A percentile compares a stretch with the other conserved stretches of the same genome.
Evolutionary conservation across 495 filamentous ascomycete species (phyloP).

Genomic region (Penicillium antarcticum): DNA sequence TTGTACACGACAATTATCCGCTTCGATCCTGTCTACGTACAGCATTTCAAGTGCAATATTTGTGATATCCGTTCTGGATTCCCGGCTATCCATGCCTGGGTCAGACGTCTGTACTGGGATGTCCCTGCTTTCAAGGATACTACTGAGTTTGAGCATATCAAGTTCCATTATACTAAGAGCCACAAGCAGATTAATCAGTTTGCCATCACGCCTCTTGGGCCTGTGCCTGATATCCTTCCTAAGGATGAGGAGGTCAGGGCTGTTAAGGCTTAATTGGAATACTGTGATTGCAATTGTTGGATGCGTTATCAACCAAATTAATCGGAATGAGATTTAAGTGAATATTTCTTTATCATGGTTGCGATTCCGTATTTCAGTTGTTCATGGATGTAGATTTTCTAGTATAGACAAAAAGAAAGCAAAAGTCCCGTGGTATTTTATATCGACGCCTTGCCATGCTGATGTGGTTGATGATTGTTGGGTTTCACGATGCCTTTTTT

Average conservation of each 20-base stretch:
- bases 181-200: slow-evolving; percentile 66
- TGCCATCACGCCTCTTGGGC: slow-evolving; percentile 63
- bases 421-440: slow-evolving; percentile 14
- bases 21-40: slow-evolving; percentile 86
- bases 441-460: slow-evolving; percentile 40
- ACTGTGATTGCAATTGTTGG: neutral
- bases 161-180: slow-evolving; percentile 68
- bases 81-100: slow-evolving; percentile 65
- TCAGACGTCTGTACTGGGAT: slow-evolving; percentile 69
- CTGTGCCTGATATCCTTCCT: slow-evolving; percentile 58
- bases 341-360: neutral
- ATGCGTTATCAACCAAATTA: neutral
- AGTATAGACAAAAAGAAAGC: slow-evolving; percentile 15
- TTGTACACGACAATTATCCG: slow-evolving; percentile 80
- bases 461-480: slow-evolving; percentile 15
- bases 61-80: slow-evolving; percentile 77
- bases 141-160: slow-evolving; percentile 68
- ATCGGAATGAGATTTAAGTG: neutral
- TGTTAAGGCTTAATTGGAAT: slow-evolving; percentile 30
- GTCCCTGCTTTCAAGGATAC: slow-evolving; percentile 58
- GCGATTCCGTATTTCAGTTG: slow-evolving; percentile 2
- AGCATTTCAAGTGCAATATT: slow-evolving; percentile 93
- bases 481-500: slow-evolving; percentile 9
- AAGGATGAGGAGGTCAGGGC: slow-evolving; percentile 60
- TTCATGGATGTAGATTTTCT: slow-evolving; percentile 9